Percentiles rank a stretch among this genome's conserved stretches.
phyloP scores from a whole-genome alignment of 2,329 filamentous ascomycete species.

The Colletotrichum sp. region DNA sequence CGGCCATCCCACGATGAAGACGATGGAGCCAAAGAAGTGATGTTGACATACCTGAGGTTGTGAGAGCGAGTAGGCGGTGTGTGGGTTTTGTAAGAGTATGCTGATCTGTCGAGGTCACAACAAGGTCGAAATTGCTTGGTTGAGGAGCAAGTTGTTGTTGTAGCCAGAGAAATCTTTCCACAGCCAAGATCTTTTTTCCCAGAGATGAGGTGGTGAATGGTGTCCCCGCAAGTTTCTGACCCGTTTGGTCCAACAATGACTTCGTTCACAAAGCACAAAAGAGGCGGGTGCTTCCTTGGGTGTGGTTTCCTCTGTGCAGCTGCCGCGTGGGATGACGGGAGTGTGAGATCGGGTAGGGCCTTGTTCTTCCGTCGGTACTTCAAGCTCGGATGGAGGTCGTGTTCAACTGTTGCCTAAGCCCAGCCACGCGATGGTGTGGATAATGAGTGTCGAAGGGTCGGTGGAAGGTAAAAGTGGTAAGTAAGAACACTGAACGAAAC shows the following conservation, averaged over 20 bases:
- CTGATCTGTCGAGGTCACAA: neutral
- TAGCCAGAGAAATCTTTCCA: neutral
- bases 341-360: neutral
- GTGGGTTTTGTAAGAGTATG: neutral
- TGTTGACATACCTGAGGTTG: neutral
- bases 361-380: neutral
- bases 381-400: neutral
- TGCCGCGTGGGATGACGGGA: conserved; percentile 1
- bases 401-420: neutral
- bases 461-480: neutral
- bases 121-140: neutral
- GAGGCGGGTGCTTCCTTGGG: neutral
- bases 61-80: neutral
- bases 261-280: conserved; percentile 1
- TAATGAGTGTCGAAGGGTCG: neutral
- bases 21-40: neutral
- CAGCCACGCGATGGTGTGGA: neutral
- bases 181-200: neutral
- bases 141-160: neutral
- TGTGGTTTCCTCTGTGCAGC: neutral
- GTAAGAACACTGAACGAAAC: neutral
- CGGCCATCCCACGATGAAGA: neutral
- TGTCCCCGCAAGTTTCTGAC: neutral
- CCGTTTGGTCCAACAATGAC: neutral
- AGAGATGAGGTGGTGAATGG: neutral